These are phyloP conservation scores for Trichophyton verrucosum DNA, from an alignment of 2,329 filamentous ascomycete species.

Conservation along the genomic window DNA sequence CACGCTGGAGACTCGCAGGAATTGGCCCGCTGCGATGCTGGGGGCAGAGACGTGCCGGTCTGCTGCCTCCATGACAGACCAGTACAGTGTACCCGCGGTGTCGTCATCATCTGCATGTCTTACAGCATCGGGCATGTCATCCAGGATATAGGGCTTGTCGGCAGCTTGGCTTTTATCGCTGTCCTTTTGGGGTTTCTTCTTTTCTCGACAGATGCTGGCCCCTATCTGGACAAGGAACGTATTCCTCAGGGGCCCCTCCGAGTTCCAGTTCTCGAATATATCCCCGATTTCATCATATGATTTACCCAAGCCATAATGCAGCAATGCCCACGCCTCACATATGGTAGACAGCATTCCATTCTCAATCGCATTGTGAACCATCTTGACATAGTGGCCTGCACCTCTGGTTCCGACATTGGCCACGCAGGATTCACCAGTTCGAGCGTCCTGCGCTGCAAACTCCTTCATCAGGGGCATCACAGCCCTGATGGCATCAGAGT, in stretches of 20 bases:
- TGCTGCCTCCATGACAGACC: constrained; percentile 52
- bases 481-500: constrained; percentile 43
- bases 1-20: constrained; percentile 51
- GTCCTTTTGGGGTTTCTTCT: constrained; percentile 22
- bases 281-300: constrained; percentile 48
- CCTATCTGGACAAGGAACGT: constrained; percentile 55
- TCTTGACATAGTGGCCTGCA: constrained; percentile 60
- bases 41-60: constrained; percentile 51
- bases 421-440: constrained; percentile 48
- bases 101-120: constrained; percentile 52
- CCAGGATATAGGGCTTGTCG: constrained; percentile 42
- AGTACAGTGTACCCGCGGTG: constrained; percentile 55
- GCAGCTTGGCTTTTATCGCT: constrained; percentile 14
- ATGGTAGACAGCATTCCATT: constrained; percentile 56
- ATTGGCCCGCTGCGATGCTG: constrained; percentile 51
- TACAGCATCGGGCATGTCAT: constrained; percentile 55
- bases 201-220: constrained; percentile 46
- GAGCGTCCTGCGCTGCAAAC: constrained; percentile 50
- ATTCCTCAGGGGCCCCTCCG: constrained; percentile 43
- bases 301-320: constrained; percentile 48
- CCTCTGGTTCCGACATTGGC: constrained; percentile 49
- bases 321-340: constrained; percentile 53
- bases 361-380: constrained; percentile 64
- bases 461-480: constrained; percentile 50
- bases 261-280: constrained; percentile 50